Percentiles rank a stretch among this genome's conserved stretches.
phyloP scores from a whole-genome alignment of 2,329 filamentous ascomycete genomes.

The Microdochium nivale region DNA sequence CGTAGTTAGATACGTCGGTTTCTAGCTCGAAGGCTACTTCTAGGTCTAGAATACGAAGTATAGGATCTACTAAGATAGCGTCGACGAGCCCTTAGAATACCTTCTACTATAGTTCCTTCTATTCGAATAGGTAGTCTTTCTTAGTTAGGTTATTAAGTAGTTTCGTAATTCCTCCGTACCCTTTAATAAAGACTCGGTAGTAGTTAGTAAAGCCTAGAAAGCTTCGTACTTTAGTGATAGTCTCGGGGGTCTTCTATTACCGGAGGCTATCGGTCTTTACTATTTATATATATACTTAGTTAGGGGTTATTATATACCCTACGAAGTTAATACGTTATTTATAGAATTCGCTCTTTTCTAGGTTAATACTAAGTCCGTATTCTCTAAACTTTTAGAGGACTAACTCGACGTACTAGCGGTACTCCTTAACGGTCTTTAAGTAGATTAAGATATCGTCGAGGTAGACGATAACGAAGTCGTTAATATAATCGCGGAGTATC shows the following conservation, averaged over 20 bases:
- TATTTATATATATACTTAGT: slow-evolving; percentile 15
- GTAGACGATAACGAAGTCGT: slow-evolving; percentile 6
- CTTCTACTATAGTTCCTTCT: not conserved
- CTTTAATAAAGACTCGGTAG: slow-evolving; percentile 19
- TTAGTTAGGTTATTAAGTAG: slow-evolving; percentile 8
- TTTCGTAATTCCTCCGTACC: slow-evolving; percentile 9
- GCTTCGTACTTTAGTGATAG: slow-evolving; percentile 9
- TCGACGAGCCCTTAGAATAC: slow-evolving; percentile 1
- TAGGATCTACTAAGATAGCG: not conserved
- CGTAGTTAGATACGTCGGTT: slow-evolving; percentile 12
- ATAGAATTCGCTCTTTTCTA: slow-evolving; percentile 21
- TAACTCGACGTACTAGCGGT: slow-evolving; percentile 13
- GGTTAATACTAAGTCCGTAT: slow-evolving; percentile 6
- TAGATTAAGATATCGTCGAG: slow-evolving; percentile 16
- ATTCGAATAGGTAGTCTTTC: slow-evolving; percentile 2
- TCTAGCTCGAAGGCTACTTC: slow-evolving; percentile 10
- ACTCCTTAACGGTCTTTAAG: slow-evolving; percentile 11
- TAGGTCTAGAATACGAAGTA: not conserved
- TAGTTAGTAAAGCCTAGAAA: slow-evolving; percentile 24
- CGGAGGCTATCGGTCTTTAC: slow-evolving; percentile 14
- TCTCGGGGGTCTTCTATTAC: slow-evolving; percentile 12
- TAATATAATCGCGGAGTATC: slow-evolving; percentile 2
- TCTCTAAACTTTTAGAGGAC: slow-evolving; percentile 6
- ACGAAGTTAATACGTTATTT: slow-evolving; percentile 17
- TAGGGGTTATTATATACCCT: slow-evolving; percentile 15